A percentile compares a stretch with the other conserved stretches of the same genome.
Evolutionary conservation across 768 basidiomycete species (phyloP).

Genomic region (Neoboletus subvelutipes): DNA sequence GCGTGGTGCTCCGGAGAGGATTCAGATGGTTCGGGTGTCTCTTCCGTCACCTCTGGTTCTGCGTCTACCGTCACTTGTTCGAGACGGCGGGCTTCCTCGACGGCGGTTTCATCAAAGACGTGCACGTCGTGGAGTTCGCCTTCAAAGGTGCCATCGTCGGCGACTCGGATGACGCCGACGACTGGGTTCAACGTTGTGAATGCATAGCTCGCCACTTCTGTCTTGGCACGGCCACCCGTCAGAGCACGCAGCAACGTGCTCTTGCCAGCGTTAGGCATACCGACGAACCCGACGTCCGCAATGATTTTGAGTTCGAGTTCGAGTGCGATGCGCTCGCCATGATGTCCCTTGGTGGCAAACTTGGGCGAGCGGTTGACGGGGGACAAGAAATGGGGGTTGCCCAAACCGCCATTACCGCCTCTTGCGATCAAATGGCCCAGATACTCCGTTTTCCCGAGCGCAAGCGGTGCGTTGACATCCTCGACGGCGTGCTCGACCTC

Average conservation of each 20-base stretch:
- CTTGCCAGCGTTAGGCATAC: slow-evolving; percentile 93
- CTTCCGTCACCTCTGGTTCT: not conserved
- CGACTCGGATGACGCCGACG: slow-evolving; percentile 84
- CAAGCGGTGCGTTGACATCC: slow-evolving; percentile 53
- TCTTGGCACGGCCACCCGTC: slow-evolving; percentile 80
- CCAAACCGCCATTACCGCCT: slow-evolving; percentile 81
- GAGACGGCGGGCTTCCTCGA: slow-evolving; percentile 47
- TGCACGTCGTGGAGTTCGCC: slow-evolving; percentile 49
- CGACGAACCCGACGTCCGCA: slow-evolving; percentile 94
- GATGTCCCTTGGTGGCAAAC: slow-evolving; percentile 76
- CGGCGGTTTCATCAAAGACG: slow-evolving; percentile 65
- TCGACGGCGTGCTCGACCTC: slow-evolving; percentile 40
- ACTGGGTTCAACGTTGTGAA: slow-evolving; percentile 97
- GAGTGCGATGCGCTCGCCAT: slow-evolving; percentile 75
- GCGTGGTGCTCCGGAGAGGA: not conserved
- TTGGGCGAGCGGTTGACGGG: slow-evolving; percentile 76
- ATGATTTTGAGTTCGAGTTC: slow-evolving; percentile 89
- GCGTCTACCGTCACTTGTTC: slow-evolving; percentile 41
- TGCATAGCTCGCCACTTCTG: slow-evolving; percentile 84
- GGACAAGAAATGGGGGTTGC: slow-evolving; percentile 84
- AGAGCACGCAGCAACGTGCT: slow-evolving; percentile 89
- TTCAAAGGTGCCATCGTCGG: slow-evolving; percentile 74
- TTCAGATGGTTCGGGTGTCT: not conserved
- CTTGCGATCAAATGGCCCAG: slow-evolving; percentile 66
- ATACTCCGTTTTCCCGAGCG: slow-evolving; percentile 49